Conservation (phyloP, 805 yeast genomes). For the Candida argentea region DNA sequence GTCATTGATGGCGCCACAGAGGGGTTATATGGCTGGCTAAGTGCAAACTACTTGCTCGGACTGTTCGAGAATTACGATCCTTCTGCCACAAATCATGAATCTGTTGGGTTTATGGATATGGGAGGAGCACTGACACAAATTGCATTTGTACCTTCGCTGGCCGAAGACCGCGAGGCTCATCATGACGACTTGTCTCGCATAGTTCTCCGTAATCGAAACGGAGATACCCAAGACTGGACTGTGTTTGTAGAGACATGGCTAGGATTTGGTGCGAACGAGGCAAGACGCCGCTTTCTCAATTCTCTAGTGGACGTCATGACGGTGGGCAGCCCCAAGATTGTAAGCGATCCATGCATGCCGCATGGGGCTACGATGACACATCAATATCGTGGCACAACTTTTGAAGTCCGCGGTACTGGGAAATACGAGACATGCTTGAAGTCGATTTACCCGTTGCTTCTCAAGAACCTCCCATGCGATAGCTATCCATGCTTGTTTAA, state of each 20-base stretch:
- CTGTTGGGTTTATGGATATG: conserved; percentile 97
- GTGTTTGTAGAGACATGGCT: conserved; percentile 95
- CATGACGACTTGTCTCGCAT: conserved; percentile 64
- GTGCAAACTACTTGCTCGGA: conserved; percentile 74
- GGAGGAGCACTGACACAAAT: conserved; percentile 98
- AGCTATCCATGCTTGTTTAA: conserved; percentile 89
- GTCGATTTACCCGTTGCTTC: conserved; percentile 63
- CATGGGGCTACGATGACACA: conserved; percentile 43
- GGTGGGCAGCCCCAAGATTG: conserved; percentile 7
- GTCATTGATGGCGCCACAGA: conserved; percentile 92
- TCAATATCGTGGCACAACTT: conserved; percentile 35
- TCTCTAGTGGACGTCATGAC: conserved; percentile 37
- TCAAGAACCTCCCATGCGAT: conserved; percentile 71
- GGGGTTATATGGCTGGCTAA: conserved; percentile 94
- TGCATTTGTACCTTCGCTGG: conserved; percentile 75
- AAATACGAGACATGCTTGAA: conserved; percentile 64
- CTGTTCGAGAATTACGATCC: conserved; percentile 42
- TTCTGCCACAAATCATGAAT: conserved; percentile 29
- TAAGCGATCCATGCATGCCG: conserved; percentile 79
- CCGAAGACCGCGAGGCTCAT: conserved; percentile 52
- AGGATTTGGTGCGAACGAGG: conserved; percentile 96
- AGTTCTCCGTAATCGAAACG: conserved; percentile 57
- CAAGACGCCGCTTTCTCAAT: conserved; percentile 60
- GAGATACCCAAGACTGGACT: conserved; percentile 65
- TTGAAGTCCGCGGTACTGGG: conserved; percentile 64